Conservation (phyloP, 371 early-diverging fungal species). For the Mortierella sp. region DNA sequence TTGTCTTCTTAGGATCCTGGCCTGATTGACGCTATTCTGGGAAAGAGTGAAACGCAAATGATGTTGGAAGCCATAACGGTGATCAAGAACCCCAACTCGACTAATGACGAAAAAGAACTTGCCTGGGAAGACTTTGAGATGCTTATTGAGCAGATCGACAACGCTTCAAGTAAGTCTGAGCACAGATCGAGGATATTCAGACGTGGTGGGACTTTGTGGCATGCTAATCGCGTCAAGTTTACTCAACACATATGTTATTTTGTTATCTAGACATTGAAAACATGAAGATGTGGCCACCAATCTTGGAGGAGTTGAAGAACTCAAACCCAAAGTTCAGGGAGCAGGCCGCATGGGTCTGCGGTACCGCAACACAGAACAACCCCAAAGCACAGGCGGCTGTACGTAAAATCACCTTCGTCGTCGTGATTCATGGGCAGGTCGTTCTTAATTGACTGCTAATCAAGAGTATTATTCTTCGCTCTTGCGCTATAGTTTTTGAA, state of each 20-base stretch:
- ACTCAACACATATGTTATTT: neutral
- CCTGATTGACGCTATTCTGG: conserved; percentile 90
- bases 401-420: no score
- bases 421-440: no score
- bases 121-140: conserved; percentile 95
- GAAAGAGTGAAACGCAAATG: conserved; percentile 88
- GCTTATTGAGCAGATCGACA: conserved; percentile 95
- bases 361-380: conserved; percentile 96
- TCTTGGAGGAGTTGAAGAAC: conserved; percentile 70
- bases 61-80: conserved; percentile 85
- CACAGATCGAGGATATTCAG: no score
- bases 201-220: no score
- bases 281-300: conserved; percentile 88
- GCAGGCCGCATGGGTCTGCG: conserved; percentile 90
- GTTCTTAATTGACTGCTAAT: no score
- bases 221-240: no score
- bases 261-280: conserved; percentile 77
- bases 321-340: conserved; percentile 71
- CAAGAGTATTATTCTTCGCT: no score
- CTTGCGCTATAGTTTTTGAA: conserved; percentile 76
- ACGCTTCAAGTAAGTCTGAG: conserved; percentile 79
- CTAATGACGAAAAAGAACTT: conserved; percentile 75
- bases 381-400: conserved; percentile 83
- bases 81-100: conserved; percentile 66
- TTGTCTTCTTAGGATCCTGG: conserved; percentile 75